Evolutionary conservation across 192 early-diverging fungal genomes (phyloP).

Genomic region (Coemansia asiatica): DNA sequence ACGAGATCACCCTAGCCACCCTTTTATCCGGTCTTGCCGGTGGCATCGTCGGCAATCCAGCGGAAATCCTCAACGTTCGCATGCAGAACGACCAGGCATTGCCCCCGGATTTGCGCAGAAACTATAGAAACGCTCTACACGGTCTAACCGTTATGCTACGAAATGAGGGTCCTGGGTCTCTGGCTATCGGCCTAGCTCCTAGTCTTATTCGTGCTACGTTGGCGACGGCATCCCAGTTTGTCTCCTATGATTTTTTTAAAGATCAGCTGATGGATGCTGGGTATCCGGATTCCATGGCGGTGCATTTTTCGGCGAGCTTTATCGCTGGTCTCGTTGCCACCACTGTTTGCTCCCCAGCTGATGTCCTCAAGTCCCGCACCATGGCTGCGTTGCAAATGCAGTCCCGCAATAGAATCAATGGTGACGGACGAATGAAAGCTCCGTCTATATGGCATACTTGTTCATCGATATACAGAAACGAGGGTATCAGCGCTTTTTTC

Average conservation of each 20-base stretch:
- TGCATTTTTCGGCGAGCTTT: constrained; percentile 72
- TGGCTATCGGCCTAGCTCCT: constrained; percentile 87
- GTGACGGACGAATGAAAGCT: constrained; percentile 30
- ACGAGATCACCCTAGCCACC: constrained; percentile 20
- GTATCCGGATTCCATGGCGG: constrained; percentile 61
- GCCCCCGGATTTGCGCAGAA: constrained; percentile 59
- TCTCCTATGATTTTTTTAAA: constrained; percentile 77
- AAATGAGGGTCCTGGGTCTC: constrained; percentile 69
- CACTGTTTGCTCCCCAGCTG: constrained; percentile 75
- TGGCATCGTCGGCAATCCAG: constrained; percentile 72
- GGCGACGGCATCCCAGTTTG: constrained; percentile 71
- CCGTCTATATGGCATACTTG: constrained; percentile 34
- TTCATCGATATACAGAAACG: constrained; percentile 51
- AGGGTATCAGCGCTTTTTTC: constrained; percentile 72
- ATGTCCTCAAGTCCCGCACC: constrained; percentile 80
- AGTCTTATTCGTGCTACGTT: constrained; percentile 87
- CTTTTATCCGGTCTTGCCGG: constrained; percentile 56
- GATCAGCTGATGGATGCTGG: constrained; percentile 59
- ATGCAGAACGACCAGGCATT: constrained; percentile 81
- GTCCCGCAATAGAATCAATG: constrained; percentile 3
- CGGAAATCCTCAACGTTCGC: constrained; percentile 77
- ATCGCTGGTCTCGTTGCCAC: constrained; percentile 73
- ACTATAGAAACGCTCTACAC: constrained; percentile 71
- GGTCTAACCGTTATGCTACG: constrained; percentile 68
- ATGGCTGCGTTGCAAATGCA: constrained; percentile 61